Base-by-base conservation (phyloP, 805 yeast genomes). In the Ogataea trehaloabstinens region DNA sequence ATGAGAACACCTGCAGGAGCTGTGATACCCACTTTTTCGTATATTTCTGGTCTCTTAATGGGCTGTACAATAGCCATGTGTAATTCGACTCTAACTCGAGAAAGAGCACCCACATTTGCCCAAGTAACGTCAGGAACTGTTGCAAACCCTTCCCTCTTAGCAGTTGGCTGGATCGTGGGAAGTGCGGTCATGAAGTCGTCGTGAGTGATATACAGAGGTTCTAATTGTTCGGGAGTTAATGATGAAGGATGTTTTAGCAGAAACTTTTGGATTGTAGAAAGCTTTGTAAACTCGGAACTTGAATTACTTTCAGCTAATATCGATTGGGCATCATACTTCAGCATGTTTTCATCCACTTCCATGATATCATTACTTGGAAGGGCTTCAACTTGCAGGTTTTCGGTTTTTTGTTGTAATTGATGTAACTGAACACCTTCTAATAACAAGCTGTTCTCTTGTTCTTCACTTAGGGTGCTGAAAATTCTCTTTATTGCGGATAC, bases 31-130 rank as follows among this genome's bases (percentile, higher is more conserved):
- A 90, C 97, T 42, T 81, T 79, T 46, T 79, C 81, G 57, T 85
- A 93, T 16, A 91, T 66, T 46, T 91, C 97, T 1, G 99, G 99
- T 47, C 86, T 77, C 55, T 83, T 82, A 51, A 93, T 90, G 1
- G 99, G 99, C 60, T 91, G 97, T 2, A 93, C 99, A 47, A 93
- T 88, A 11, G 98, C 95, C 93, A 89, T 88, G 57, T 93, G 96
- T 21, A 93, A 69, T 60, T 93, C 98, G 58, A 87, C 82, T 51
- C 99, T 73, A 24, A 88, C 81, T 13, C 77, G 73, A 6, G 77
- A 64, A 44, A 93, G 70, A 0, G 98, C 99, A 46, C 99, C 99
- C 24, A 93, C 95, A 56, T 83, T 85, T 5, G 82, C 76, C 99
- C 99, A 93, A 5, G 95, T 80, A 3, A 93, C 96, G 59, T 93